Conservation (phyloP, 2,329 filamentous ascomycete species). For the Fusarium verrucosum region DNA sequence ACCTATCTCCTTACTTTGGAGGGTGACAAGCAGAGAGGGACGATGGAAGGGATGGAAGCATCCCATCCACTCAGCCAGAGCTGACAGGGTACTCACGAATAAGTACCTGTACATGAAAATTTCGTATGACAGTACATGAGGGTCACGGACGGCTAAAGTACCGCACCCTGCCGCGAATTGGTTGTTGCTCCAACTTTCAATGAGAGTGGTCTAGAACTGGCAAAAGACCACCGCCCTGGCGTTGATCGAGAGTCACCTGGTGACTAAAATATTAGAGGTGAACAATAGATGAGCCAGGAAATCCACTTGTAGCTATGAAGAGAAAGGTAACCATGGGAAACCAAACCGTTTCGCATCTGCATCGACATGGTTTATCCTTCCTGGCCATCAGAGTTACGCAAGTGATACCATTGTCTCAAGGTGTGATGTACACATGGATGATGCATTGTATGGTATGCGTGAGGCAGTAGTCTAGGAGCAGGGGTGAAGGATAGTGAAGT, state of each 20-base stretch:
- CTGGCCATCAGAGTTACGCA: slow-evolving; percentile 22
- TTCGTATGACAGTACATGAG: slow-evolving; percentile 50
- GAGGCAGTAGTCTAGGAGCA: slow-evolving; percentile 31
- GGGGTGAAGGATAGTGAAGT: slow-evolving; percentile 33
- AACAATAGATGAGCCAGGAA: not conserved
- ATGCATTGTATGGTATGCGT: slow-evolving; percentile 31
- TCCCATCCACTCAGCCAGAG: not conserved
- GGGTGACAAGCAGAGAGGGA: slow-evolving; percentile 14
- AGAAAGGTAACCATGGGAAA: slow-evolving; percentile 6
- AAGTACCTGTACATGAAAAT: slow-evolving; percentile 49
- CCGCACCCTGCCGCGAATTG: slow-evolving; percentile 36
- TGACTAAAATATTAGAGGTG: slow-evolving; percentile 1
- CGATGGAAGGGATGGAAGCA: slow-evolving; percentile 20
- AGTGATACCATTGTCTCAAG: slow-evolving; percentile 43
- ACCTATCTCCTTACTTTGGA: slow-evolving; percentile 9
- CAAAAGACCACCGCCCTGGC: slow-evolving; percentile 18
- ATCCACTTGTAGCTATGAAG: not conserved
- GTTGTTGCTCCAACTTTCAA: slow-evolving; percentile 29
- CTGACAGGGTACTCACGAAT: slow-evolving; percentile 40
- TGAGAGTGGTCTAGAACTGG: slow-evolving; percentile 41
- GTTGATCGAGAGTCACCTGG: slow-evolving; percentile 20
- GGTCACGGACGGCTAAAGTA: slow-evolving; percentile 50
- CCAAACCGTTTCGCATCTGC: slow-evolving; percentile 17
- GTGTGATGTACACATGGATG: slow-evolving; percentile 25
- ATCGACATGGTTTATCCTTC: slow-evolving; percentile 19